Conservation (phyloP, 108 stramenopile genomes). For the Epithemia pelagica region DNA sequence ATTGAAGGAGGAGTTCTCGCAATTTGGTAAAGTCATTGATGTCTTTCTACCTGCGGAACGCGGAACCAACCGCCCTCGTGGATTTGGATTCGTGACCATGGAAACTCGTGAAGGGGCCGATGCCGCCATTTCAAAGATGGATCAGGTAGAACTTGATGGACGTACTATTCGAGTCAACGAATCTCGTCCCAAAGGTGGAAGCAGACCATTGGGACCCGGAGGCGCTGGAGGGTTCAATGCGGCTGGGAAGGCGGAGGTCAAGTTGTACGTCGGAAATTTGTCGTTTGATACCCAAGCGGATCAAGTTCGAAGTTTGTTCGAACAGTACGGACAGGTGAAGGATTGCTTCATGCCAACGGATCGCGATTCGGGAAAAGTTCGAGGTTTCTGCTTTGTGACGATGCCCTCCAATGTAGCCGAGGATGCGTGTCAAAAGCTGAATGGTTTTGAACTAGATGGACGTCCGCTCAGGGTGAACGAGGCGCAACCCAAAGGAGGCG, state of each 20-base stretch:
- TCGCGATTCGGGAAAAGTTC: constrained; percentile 72
- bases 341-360: constrained; percentile 84
- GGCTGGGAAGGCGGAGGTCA: constrained; percentile 61
- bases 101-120: constrained; percentile 62
- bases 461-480: constrained; percentile 81
- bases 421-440: constrained; percentile 64
- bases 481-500: constrained; percentile 73
- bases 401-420: constrained; percentile 79
- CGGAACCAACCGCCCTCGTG: constrained; percentile 70
- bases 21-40: constrained; percentile 79
- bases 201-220: constrained; percentile 34
- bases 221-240: constrained; percentile 70
- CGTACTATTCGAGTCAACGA: constrained; percentile 88
- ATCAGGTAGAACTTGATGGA: constrained; percentile 77
- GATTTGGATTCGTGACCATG: constrained; percentile 78
- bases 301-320: constrained; percentile 72
- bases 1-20: constrained; percentile 57
- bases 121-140: constrained; percentile 79
- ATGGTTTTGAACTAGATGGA: constrained; percentile 83
- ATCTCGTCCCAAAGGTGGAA: constrained; percentile 75
- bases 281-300: constrained; percentile 79
- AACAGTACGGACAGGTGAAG: constrained; percentile 72
- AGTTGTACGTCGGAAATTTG: constrained; percentile 91
- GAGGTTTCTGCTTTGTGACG: constrained; percentile 88
- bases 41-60: constrained; percentile 78